Conservation (phyloP, 1,284 basidiomycete species). For the Neotropicomus parvogracilis region DNA sequence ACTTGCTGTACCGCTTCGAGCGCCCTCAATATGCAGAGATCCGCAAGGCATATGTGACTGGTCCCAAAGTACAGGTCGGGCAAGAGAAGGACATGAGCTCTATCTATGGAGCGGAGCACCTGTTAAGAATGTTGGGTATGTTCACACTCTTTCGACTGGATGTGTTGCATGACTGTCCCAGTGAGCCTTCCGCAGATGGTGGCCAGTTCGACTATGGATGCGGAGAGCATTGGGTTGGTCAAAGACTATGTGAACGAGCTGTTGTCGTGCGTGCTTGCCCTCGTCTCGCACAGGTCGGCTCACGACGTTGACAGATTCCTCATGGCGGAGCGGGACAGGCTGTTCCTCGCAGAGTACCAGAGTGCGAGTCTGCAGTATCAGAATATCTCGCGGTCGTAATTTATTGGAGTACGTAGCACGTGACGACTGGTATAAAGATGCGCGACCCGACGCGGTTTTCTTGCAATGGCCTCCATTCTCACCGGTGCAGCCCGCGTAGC, state of each 20-base stretch:
- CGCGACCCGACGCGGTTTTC: not conserved
- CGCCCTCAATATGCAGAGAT: conserved; percentile 87
- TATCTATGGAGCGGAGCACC: conserved; percentile 93
- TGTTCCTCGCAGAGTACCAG: conserved; percentile 76
- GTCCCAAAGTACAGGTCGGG: conserved; percentile 63
- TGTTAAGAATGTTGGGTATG: conserved; percentile 88
- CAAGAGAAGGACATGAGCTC: conserved; percentile 84
- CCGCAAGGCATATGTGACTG: conserved; percentile 72
- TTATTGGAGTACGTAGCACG: conserved; percentile 7
- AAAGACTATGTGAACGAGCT: conserved; percentile 90
- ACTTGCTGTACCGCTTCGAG: conserved; percentile 93
- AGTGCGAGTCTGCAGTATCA: conserved; percentile 69
- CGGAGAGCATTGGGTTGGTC: conserved; percentile 79
- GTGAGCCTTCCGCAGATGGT: conserved; percentile 81
- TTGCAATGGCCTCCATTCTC: conserved; percentile 47
- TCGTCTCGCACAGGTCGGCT: conserved; percentile 1
- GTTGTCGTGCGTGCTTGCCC: conserved; percentile 60
- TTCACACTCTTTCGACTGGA: conserved; percentile 11
- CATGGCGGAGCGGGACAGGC: conserved; percentile 56
- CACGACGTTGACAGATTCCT: conserved; percentile 52
- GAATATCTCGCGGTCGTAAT: conserved; percentile 65
- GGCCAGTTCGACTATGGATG: conserved; percentile 86
- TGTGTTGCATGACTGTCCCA: conserved; percentile 24
- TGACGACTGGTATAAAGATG: conserved; percentile 12
- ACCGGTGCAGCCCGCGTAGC: conserved; percentile 46